Evolutionary conservation across 805 yeast genomes (phyloP), one percentile per base, ranked within the genome.

Genomic region (Brettanomyces bruxellensis): DNA sequence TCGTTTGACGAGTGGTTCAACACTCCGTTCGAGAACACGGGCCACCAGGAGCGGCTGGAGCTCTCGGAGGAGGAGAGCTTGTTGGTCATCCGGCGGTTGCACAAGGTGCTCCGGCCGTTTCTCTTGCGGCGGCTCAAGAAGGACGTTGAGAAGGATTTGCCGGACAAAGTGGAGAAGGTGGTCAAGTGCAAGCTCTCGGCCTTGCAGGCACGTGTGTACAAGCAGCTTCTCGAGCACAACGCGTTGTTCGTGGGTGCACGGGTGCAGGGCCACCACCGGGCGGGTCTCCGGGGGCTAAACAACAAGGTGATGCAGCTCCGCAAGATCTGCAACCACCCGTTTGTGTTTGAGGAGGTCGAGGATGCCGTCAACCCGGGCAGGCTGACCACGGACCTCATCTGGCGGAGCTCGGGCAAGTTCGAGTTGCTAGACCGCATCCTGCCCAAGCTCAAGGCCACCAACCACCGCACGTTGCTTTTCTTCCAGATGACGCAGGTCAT

Each of bases 1-100:
- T 81, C 91, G 6, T 86, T 86, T 59, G 93, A 86, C 59, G 95
- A 86, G 59, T 86, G 95, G 95, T 86, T 86, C 60, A 86, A 86
- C 58, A 86, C 95, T 0, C 95, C 95, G 5, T 86, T 86, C 66
- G 91, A 90, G 4, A 85, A 83, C 52, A 81, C 93, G 14, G 95
- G 95, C 48, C 71, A 81, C 13, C 91, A 83, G 61, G 95, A 86
- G 55, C 83, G 83, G 62, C 72, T 86, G 45, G 93, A 81, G 51
- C 71, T 86, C 51, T 81, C 88, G 0, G 95, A 86, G 75, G 95
- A 86, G 81, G 95, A 86, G 65, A 79, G 86, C 34, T 69, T 86
- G 49, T 75, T 86, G 71, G 79, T 86, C 46, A 86, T 86, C 57
- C 72, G 93, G 69, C 81, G 95, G 78, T 74, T 86, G 62, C 95